phyloP scores from a whole-genome alignment of 306 rosid genomes.

The Cucumis cinereus region DNA sequence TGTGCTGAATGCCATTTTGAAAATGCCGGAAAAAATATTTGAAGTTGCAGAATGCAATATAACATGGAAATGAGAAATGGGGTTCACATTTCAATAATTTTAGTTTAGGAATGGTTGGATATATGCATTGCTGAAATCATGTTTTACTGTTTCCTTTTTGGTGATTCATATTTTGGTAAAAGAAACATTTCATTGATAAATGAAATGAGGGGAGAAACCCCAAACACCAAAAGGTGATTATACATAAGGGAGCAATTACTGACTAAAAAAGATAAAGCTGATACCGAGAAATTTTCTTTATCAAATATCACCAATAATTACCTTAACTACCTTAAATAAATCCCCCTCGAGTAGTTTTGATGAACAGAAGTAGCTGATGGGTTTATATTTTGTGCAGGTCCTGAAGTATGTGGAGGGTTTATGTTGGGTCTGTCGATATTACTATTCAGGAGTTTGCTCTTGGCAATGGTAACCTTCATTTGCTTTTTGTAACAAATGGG shows the following conservation, averaged over 20 bases:
- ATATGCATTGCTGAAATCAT: background rate
- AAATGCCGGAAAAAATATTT: background rate
- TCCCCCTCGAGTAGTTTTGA: background rate
- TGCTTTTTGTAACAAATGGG: background rate
- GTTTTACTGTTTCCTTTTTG: background rate
- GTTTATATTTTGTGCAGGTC: slow-evolving; percentile 37
- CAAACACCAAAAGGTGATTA: too few species aligned
- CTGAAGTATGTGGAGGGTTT: slow-evolving; percentile 89
- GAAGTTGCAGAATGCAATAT: background rate
- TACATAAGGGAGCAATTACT: too few species aligned
- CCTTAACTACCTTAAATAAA: background rate
- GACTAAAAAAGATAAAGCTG: too few species aligned
- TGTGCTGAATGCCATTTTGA: background rate
- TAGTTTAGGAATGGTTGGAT: background rate
- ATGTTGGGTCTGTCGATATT: slow-evolving; percentile 95
- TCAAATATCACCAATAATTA: background rate
- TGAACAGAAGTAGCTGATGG: background rate
- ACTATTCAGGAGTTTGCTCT: slow-evolving; percentile 95
- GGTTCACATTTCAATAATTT: background rate
- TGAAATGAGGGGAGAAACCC: too few species aligned
- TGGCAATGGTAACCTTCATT: slow-evolving; percentile 72
- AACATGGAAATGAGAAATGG: background rate
- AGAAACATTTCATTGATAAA: too few species aligned
- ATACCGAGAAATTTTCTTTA: background rate
- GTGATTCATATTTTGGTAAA: background rate